phyloP scores from a whole-genome alignment of 1,139 yeast genomes.

The Blastobotrys arbuscula region DNA sequence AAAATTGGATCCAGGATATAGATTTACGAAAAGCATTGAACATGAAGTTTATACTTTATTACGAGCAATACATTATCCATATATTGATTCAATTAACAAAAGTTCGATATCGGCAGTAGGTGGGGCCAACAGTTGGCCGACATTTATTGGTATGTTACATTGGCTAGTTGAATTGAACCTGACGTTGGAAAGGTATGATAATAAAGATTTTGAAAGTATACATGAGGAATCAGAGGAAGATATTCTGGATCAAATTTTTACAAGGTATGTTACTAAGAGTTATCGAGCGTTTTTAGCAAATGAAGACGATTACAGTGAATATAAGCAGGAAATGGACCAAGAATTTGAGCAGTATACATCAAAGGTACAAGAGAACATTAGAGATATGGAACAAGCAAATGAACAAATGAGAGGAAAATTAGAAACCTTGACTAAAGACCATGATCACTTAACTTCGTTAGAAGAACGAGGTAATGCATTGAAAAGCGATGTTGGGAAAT shows the following conservation, averaged over 20 bases:
- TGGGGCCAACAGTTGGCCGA: slow-evolving; percentile 77
- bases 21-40: slow-evolving; percentile 63
- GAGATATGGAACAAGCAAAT: slow-evolving; percentile 39
- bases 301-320: slow-evolving; percentile 48
- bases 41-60: slow-evolving; percentile 67
- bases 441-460: slow-evolving; percentile 41
- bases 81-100: slow-evolving; percentile 69
- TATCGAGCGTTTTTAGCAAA: slow-evolving; percentile 63
- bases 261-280: slow-evolving; percentile 58
- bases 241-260: slow-evolving; percentile 54
- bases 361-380: slow-evolving; percentile 41
- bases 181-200: slow-evolving; percentile 42
- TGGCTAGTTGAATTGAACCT: slow-evolving; percentile 65
- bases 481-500: slow-evolving; percentile 65
- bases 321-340: slow-evolving; percentile 49
- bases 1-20: slow-evolving; percentile 73
- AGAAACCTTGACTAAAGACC: slow-evolving; percentile 33
- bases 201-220: slow-evolving; percentile 33
- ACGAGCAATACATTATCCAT: slow-evolving; percentile 69
- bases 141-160: slow-evolving; percentile 70
- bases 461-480: slow-evolving; percentile 58
- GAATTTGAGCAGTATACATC: slow-evolving; percentile 48
- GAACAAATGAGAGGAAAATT: slow-evolving; percentile 33
- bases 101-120: slow-evolving; percentile 90
- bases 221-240: slow-evolving; percentile 36